Evolutionary conservation across 208 protist genomes (phyloP), one percentile per base, ranked within the genome.

Genomic region (Acanthamoeba healyi): DNA sequence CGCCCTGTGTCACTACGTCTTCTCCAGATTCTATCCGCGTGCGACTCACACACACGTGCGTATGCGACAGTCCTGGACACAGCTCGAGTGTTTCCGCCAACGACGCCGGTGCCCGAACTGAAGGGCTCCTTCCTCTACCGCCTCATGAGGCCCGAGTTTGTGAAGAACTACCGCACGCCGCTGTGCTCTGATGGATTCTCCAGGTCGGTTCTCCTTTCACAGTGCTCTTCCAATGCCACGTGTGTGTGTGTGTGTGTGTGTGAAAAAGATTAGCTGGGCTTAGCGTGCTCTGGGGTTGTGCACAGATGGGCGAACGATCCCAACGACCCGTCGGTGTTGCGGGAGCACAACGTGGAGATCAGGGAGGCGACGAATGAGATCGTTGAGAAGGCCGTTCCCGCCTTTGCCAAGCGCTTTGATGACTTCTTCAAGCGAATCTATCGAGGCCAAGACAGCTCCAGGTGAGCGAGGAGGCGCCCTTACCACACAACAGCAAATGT

Each of bases 71-170:
- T 92, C 14, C 86, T 92, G 26, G 86, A 92, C 61, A 92, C 86
- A 7, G 54, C 46, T 15, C 14, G 86, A 1, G 86, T 92, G 24
- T 72, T 92, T 22, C 86, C 86, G 22, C 86, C 86, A 4, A 92
- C 86, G 38, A 81, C 54, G 46, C 81, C 81, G 46, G 34, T 44
- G 19, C 54, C 42, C 6, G 81, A 89, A n/a, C 29, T 67, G 44
- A 12, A 63, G 24, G 54, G 81, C 32, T 89, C 81, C 19, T 89
- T 89, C 54, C 81, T 89, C 29, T 89, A 89, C 49, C 46, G 81
- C 14, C 49, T 89, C 1, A 67, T 89, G 46, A 7, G 81, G 54
- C 81, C 61, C 61, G 61, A 70, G 61, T 70, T 70, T 17, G 61
- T 70, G 29, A 70, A 70, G 61, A 49, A 89, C 61, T 70, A 70